Evolutionary conservation across 495 filamentous ascomycete species (phyloP), one percentile per base, ranked within the genome.

Genomic region (Daldinia decipiens): DNA sequence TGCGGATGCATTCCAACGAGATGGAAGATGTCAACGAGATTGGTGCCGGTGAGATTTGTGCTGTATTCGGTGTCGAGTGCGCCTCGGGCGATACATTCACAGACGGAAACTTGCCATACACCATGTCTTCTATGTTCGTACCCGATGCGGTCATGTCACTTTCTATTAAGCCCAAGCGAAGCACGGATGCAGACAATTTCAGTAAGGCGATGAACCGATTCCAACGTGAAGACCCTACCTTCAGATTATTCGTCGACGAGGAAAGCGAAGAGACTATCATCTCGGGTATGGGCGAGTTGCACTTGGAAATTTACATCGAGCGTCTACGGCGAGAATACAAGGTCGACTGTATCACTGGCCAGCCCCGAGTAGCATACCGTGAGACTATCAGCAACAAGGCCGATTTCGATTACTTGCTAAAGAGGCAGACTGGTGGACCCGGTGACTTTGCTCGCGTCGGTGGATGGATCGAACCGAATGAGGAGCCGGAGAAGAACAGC

Each of bases 1-100:
- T 99, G 53, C 92, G 96, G 51, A 99, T 99, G 96, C 96, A 99
- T 84, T 97, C 94, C 34, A 97, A 98, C 77, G 96, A 99, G 77
- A 95, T 99, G 96, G 96, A 98, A 80, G 96, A 99, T 70, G 92
- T 97, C 13, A 82, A 77, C 52, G 94, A 98, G 77, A 91, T 99
- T 55, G 92, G 93, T 47, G 93, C 96, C 40, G 96, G 96, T 75
- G 96, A 99, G 77, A 98, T 99, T 61, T 98, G 96, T 76, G 96
- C 96, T 56, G 94, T 99, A 61, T 99, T 99, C 77, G 96, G 96
- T 77, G 90, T 99, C 59, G 96, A 99, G 65, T 99, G 96, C 80
- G 94, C 96, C 21, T 98, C 95, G 36, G 96, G 96, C 72, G 96
- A 99, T 76, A 98, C 94, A 29, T 99, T 99, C 85, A 97, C 96